Base-by-base conservation (phyloP, 768 basidiomycete genomes). In the Harrya chromipes region DNA sequence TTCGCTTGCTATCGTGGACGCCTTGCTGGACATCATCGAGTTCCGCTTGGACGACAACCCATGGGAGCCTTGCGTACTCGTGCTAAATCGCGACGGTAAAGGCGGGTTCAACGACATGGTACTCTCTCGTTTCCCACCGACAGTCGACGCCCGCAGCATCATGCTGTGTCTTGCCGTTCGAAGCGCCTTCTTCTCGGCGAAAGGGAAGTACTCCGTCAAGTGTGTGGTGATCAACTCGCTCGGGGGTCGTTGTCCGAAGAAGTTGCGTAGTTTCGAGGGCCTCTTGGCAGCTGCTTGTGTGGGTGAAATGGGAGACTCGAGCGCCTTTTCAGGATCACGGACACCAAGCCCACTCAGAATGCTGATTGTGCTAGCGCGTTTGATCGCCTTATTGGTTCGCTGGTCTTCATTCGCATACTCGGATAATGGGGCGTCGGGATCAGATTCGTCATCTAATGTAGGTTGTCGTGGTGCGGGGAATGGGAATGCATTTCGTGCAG, bases 171-270 rank as follows among this genome's bases (percentile, higher is more conserved):
- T 74, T 10, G 89, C 87, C 7, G 91, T 92, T 43, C 93, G 85
- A 35, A 99, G 74, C 33, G 90, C 87, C 71, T 87, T 94, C 72
- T 87, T 91, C 75, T 97, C 93, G 4, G 92, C 85, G 55, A 81
- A 79, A 1, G 97, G 97, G 82, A 99, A 99, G 74, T 88, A 99
- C 53, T 97, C 94, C 17, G 87, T 84, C 43, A 98, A 70, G 64
- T 98, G 94, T 7, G 77, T 95, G 21, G 94, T 90, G 73, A 98
- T 98, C 54, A 98, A 83, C 68, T 98, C 97, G 70, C 89, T 92
- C 0, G 97, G 94, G 0, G 97, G 97, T 35, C 97, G 88, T 62
- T 97, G 97, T 14, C 95, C 97, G 59, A 97, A 95, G 76, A 98
- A 99, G 75, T 93, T 94, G 69, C 89, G 89, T 40, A 94, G 66